Conservation (phyloP, 2,329 filamentous ascomycete genomes). For the Colletotrichum viniferum region DNA sequence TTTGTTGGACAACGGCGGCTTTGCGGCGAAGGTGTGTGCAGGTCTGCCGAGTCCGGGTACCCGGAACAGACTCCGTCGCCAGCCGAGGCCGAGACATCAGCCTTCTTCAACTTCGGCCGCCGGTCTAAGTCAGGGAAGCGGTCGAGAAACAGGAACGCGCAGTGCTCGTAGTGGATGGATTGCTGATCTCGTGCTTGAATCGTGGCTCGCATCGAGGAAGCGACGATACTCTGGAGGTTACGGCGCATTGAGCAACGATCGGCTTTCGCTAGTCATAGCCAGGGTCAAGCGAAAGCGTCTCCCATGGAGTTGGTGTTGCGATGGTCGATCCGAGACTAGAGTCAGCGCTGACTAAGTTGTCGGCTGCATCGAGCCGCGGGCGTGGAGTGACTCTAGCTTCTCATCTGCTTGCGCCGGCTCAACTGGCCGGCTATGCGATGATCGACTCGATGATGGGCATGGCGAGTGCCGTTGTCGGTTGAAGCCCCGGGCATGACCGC, state of each 20-base stretch:
- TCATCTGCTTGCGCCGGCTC: background rate
- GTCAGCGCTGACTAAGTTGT: background rate
- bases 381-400: background rate
- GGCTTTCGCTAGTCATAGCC: background rate
- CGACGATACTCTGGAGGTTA: background rate
- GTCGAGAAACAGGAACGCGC: background rate
- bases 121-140: background rate
- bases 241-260: background rate
- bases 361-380: background rate
- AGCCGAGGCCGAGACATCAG: background rate
- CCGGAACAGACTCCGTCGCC: background rate
- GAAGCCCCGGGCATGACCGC: background rate
- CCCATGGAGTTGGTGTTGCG: background rate
- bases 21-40: background rate
- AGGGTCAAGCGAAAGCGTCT: background rate
- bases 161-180: background rate
- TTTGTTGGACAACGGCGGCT: background rate
- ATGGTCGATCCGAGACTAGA: background rate
- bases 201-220: background rate
- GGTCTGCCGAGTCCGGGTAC: background rate
- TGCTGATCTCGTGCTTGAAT: background rate
- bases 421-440: constrained; percentile 5
- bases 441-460: background rate
- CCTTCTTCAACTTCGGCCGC: background rate
- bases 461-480: background rate